Percentiles rank a stretch among this genome's conserved stretches.
Evolutionary conservation across 495 filamentous ascomycete genomes (phyloP).

Genomic region (Annulohypoxylon moriforme): DNA sequence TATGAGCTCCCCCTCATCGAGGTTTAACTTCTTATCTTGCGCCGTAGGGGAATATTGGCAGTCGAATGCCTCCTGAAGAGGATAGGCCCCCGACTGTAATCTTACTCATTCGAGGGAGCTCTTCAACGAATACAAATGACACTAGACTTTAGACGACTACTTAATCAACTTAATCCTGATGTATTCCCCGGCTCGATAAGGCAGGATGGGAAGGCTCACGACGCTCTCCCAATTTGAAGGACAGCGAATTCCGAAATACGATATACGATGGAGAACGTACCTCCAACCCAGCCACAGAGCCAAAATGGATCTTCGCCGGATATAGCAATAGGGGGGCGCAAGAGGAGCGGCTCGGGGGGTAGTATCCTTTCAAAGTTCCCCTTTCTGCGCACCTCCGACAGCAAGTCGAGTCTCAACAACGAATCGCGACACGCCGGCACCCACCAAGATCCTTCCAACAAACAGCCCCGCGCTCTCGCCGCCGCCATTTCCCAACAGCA

Average conservation of each 20-base stretch:
- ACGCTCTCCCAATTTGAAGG: constrained; percentile 26
- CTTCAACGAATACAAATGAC: constrained; percentile 3
- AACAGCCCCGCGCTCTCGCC: constrained; percentile 53
- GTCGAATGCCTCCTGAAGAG: background rate
- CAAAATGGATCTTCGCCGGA: constrained; percentile 35
- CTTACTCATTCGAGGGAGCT: background rate
- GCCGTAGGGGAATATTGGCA: background rate
- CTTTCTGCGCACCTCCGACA: constrained; percentile 66
- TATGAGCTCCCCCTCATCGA: background rate
- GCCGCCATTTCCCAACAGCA: constrained; percentile 69
- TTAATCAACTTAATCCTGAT: constrained; percentile 11
- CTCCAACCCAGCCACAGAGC: constrained; percentile 33
- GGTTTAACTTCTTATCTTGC: background rate
- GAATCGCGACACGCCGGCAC: constrained; percentile 52
- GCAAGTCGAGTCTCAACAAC: constrained; percentile 56
- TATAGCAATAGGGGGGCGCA: constrained; percentile 59
- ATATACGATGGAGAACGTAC: constrained; percentile 44
- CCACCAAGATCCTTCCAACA: constrained; percentile 49
- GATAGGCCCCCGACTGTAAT: background rate
- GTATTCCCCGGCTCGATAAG: constrained; percentile 20
- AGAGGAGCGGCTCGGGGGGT: constrained; percentile 70
- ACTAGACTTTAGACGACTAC: constrained; percentile 1
- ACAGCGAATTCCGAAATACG: constrained; percentile 31
- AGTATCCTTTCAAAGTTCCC: constrained; percentile 71
- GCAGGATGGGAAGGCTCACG: constrained; percentile 42